Evolutionary conservation across 305 asterid genomes (phyloP).

Genomic region (Fraxinus floribunda): DNA sequence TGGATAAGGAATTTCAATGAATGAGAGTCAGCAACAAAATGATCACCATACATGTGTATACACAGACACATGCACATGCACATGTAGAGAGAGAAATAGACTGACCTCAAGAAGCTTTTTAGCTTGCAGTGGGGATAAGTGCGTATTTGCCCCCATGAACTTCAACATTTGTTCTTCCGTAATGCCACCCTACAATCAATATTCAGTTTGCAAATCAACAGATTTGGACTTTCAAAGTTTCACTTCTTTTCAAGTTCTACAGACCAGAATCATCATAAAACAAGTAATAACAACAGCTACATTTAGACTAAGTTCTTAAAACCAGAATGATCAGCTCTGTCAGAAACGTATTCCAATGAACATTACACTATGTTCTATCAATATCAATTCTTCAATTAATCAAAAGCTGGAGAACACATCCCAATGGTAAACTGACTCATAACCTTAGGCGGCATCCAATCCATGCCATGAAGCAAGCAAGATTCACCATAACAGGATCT

Average conservation of each 20-base stretch:
- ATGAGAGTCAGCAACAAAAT: slow-evolving; percentile 14
- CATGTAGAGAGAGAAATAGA: slow-evolving; percentile 6
- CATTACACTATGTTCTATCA: not conserved
- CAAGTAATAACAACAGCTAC: not conserved
- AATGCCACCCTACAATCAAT: slow-evolving; percentile 72
- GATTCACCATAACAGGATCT: slow-evolving; percentile 95
- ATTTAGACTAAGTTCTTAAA: slow-evolving; percentile 3
- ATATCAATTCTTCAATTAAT: slow-evolving; percentile 13
- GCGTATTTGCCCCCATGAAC: slow-evolving; percentile 88
- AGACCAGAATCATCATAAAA: slow-evolving; percentile 15
- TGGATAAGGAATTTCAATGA: slow-evolving; percentile 31
- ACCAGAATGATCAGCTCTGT: not conserved
- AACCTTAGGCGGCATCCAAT: slow-evolving; percentile 99
- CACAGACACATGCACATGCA: slow-evolving; percentile 7
- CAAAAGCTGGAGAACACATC: slow-evolving; percentile 21
- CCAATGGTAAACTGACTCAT: slow-evolving; percentile 20
- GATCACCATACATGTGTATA: slow-evolving; percentile 11
- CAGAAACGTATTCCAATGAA: not conserved
- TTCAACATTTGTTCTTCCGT: slow-evolving; percentile 98
- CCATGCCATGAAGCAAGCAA: slow-evolving; percentile 95
- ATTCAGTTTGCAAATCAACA: slow-evolving; percentile 15
- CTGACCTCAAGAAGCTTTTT: slow-evolving; percentile 76
- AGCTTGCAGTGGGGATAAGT: slow-evolving; percentile 67
- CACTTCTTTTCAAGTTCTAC: not conserved
- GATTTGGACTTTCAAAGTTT: not conserved